These are phyloP conservation scores for Zea luxurians DNA, from an alignment of 176 grass and related monocot genomes.

Conservation along the genomic window DNA sequence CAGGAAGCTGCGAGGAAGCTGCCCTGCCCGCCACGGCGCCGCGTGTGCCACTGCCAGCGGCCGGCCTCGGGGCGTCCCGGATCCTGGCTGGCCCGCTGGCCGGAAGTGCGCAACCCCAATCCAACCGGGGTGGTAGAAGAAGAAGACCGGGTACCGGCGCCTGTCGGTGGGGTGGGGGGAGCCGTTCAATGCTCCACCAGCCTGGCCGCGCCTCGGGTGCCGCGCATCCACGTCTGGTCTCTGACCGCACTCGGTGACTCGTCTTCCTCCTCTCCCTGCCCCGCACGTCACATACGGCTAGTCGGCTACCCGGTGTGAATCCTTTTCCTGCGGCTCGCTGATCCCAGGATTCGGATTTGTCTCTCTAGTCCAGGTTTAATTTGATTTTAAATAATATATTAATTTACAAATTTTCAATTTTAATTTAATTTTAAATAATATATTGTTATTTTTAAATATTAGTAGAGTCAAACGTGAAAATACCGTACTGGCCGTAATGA, in stretches of 20 bases:
- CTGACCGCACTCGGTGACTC: neutral
- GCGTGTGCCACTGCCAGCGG: slow-evolving; percentile 18
- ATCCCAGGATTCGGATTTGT: too few relatives aligned
- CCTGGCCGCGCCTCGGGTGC: slow-evolving; percentile 37
- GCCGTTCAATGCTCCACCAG: slow-evolving; percentile 33
- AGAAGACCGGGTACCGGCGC: slow-evolving; percentile 8
- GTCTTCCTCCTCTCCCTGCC: neutral
- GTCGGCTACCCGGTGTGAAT: too few relatives aligned
- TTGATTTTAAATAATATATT: too few relatives aligned
- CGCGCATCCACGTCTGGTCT: slow-evolving; percentile 2
- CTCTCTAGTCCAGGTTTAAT: too few relatives aligned
- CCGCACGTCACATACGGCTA: neutral
- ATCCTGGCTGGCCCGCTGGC: neutral
- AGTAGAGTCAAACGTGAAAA: too few relatives aligned
- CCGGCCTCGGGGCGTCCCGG: neutral
- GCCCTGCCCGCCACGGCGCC: slow-evolving; percentile 30
- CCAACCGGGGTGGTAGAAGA: too few relatives aligned
- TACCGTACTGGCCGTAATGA: too few relatives aligned
- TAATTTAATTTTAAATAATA: too few relatives aligned
- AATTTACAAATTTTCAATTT: too few relatives aligned
- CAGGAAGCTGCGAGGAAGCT: slow-evolving; percentile 56
- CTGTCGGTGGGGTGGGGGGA: slow-evolving; percentile 44
- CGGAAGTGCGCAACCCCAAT: neutral
- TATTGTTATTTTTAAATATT: too few relatives aligned
- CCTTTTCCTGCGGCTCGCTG: too few relatives aligned